phyloP scores from a whole-genome alignment of 2,329 filamentous ascomycete genomes.

The Chaetomium strumarium region DNA sequence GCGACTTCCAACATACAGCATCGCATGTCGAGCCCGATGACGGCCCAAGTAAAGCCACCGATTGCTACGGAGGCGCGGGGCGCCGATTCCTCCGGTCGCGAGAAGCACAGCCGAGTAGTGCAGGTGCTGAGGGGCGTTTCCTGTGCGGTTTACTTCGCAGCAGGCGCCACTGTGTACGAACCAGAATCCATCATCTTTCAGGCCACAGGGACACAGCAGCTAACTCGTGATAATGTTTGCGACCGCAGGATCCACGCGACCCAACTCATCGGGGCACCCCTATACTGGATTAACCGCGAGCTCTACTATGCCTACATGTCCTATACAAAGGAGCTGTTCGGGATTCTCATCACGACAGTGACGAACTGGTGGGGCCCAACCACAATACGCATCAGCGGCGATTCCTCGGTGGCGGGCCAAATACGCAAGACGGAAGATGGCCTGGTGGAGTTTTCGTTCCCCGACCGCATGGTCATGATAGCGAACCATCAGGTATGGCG shows the following conservation, averaged over 20 bases:
- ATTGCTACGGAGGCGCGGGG: constrained; percentile 2
- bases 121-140: constrained; percentile 48
- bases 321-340: constrained; percentile 79
- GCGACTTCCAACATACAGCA: constrained; percentile 35
- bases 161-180: constrained; percentile 45
- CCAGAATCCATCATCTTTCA: not conserved
- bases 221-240: constrained; percentile 3
- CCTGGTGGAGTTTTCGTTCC: constrained; percentile 70
- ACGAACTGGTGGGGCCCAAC: constrained; percentile 87
- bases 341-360: constrained; percentile 69
- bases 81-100: constrained; percentile 49
- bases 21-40: constrained; percentile 26
- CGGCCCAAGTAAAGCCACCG: constrained; percentile 16
- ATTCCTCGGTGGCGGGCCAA: constrained; percentile 71
- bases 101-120: constrained; percentile 44
- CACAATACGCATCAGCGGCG: constrained; percentile 74
- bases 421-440: constrained; percentile 65
- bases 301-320: constrained; percentile 84
- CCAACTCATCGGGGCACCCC: constrained; percentile 67
- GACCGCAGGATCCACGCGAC: constrained; percentile 57
- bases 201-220: not conserved
- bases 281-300: constrained; percentile 70
- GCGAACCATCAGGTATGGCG: constrained; percentile 70
- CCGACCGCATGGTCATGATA: constrained; percentile 74
- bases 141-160: constrained; percentile 47